Evolutionary conservation across 805 yeast genomes (phyloP).

Genomic region (Spathaspora girioi): DNA sequence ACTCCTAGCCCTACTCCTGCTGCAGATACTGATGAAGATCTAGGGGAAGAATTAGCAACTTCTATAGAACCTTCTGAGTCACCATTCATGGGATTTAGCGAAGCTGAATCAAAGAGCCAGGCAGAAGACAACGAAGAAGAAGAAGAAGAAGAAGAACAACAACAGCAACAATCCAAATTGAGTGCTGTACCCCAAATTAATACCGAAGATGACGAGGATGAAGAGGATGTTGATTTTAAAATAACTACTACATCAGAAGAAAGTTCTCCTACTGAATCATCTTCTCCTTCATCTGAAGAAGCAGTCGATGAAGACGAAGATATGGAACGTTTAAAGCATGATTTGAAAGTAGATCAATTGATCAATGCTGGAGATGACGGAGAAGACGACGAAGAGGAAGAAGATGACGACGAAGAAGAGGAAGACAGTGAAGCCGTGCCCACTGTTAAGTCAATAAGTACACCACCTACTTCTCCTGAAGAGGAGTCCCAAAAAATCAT

Average conservation of each 20-base stretch:
- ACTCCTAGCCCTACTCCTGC: background rate
- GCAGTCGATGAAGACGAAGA: conserved; percentile 12
- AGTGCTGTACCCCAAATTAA: conserved; percentile 3
- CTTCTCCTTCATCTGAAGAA: conserved; percentile 6
- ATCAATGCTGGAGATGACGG: conserved; percentile 4
- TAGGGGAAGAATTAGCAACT: conserved; percentile 14
- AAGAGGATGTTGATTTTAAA: conserved; percentile 1
- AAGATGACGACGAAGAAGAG: conserved; percentile 16
- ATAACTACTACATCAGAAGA: conserved; percentile 6
- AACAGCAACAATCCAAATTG: conserved; percentile 1
- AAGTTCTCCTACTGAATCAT: conserved; percentile 6
- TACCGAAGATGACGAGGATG: conserved; percentile 7
- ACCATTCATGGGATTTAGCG: conserved; percentile 11
- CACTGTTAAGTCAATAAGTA: conserved; percentile 2
- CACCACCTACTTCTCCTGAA: conserved; percentile 11
- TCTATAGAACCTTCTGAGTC: conserved; percentile 21
- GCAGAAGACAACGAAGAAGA: conserved; percentile 14
- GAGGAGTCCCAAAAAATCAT: background rate
- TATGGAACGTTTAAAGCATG: conserved; percentile 11
- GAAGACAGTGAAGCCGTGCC: conserved; percentile 5
- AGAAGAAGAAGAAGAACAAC: conserved; percentile 13
- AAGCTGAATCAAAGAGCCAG: conserved; percentile 13
- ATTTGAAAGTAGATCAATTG: conserved; percentile 13
- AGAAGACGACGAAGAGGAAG: conserved; percentile 11
- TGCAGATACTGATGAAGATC: conserved; percentile 4